Evolutionary conservation across 305 asterid genomes (phyloP).

Genomic region (Euphrasia arctica): DNA sequence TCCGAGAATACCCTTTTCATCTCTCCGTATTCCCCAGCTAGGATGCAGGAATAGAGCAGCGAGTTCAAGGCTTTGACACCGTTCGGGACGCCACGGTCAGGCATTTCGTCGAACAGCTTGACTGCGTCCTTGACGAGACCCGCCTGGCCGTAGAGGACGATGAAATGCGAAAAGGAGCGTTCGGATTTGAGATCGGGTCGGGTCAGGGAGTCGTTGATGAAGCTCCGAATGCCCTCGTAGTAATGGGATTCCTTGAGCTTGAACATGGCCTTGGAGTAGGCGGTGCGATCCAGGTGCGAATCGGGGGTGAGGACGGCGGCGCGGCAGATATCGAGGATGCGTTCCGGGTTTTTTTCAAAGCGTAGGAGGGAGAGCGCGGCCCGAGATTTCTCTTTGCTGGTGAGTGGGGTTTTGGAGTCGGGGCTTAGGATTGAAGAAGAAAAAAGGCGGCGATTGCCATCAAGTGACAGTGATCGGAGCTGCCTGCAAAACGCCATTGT

Average conservation of each 20-base stretch:
- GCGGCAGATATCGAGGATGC: slow-evolving; percentile 74
- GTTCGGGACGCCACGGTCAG: slow-evolving; percentile 42
- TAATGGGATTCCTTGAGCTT: slow-evolving; percentile 49
- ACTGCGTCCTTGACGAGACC: slow-evolving; percentile 61
- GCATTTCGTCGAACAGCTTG: slow-evolving; percentile 62
- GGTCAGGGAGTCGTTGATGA: slow-evolving; percentile 50
- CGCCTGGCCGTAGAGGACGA: slow-evolving; percentile 75
- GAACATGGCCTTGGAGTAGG: slow-evolving; percentile 54
- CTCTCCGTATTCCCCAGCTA: slow-evolving; percentile 58
- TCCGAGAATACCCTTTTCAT: slow-evolving; percentile 71
- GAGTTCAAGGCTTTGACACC: slow-evolving; percentile 56
- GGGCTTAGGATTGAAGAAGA: slow-evolving; percentile 66
- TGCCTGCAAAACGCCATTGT: slow-evolving; percentile 52
- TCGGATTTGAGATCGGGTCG: slow-evolving; percentile 57
- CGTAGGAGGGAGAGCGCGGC: slow-evolving; percentile 74
- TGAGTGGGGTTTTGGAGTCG: slow-evolving; percentile 59
- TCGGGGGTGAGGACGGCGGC: slow-evolving; percentile 77
- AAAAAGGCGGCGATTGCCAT: slow-evolving; percentile 38
- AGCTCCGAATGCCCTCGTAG: slow-evolving; percentile 51
- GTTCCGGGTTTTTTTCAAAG: slow-evolving; percentile 72
- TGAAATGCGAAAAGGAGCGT: slow-evolving; percentile 48
- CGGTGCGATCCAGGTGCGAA: slow-evolving; percentile 61
- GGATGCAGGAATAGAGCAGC: slow-evolving; percentile 52
- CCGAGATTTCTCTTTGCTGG: slow-evolving; percentile 65
- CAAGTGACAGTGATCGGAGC: slow-evolving; percentile 38